phyloP scores from a whole-genome alignment of 1,139 yeast genomes.

The Pichia sp. region DNA sequence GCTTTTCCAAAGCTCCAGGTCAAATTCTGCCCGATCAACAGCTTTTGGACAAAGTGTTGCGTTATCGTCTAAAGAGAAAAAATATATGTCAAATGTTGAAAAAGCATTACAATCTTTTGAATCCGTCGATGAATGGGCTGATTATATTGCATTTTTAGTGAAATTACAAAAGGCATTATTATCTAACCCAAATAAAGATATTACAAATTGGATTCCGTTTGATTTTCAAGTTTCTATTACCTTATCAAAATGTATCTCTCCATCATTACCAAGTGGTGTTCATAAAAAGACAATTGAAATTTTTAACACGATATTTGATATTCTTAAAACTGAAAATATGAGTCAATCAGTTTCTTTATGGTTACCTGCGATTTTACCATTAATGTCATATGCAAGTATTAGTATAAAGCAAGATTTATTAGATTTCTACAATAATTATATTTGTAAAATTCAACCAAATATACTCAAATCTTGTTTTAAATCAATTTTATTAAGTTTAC shows the following conservation, averaged over 20 bases:
- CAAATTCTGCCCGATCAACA: conserved; percentile 8
- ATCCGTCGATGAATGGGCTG: conserved; percentile 92
- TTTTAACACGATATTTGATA: conserved; percentile 62
- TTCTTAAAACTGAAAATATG: conserved; percentile 46
- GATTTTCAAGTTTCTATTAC: conserved; percentile 45
- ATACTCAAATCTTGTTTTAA: conserved; percentile 51
- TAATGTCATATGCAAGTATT: conserved; percentile 81
- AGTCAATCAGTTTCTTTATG: conserved; percentile 55
- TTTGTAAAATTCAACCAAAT: conserved; percentile 46
- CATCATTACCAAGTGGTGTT: conserved; percentile 86
- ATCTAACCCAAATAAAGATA: conserved; percentile 30
- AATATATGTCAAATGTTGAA: conserved; percentile 60
- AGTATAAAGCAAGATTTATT: conserved; percentile 76
- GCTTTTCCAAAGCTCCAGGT: conserved; percentile 19
- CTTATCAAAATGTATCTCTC: conserved; percentile 62
- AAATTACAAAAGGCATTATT: conserved; percentile 67
- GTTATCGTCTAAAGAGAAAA: conserved; percentile 54
- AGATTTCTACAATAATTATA: conserved; percentile 48
- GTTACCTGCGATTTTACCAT: conserved; percentile 85
- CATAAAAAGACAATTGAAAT: conserved; percentile 82
- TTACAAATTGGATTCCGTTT: conserved; percentile 46
- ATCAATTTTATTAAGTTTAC: conserved; percentile 65
- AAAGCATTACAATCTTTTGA: conserved; percentile 76
- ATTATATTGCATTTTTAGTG: conserved; percentile 82
- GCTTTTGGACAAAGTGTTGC: conserved; percentile 13